phyloP scores from a whole-genome alignment of 2,329 filamentous ascomycete species.

The Fusarium longipes region DNA sequence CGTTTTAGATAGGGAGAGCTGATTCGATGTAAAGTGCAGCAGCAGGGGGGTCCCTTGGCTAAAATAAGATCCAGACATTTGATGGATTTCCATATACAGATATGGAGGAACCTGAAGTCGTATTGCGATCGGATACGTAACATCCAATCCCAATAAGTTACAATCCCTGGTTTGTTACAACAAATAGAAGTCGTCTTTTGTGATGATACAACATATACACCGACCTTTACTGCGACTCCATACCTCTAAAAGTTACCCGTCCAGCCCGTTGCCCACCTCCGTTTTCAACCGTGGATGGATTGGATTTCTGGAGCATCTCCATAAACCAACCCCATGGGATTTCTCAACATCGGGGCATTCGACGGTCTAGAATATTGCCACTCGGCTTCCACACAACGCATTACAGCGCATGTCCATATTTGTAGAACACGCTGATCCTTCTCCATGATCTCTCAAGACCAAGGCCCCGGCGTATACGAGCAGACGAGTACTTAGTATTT shows the following conservation, averaged over 20 bases:
- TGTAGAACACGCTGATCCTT: constrained; percentile 21
- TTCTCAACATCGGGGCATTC: constrained; percentile 6
- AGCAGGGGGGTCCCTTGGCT: constrained; percentile 13
- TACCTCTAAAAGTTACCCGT: constrained; percentile 3
- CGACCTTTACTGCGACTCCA: background rate
- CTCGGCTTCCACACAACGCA: constrained; percentile 19
- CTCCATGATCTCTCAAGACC: constrained; percentile 6
- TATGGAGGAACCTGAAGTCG: constrained; percentile 9
- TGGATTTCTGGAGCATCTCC: constrained; percentile 5
- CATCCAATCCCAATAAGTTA: constrained; percentile 6
- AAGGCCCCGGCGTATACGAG: constrained; percentile 2
- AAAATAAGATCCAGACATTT: constrained; percentile 6
- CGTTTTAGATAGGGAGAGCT: constrained; percentile 18
- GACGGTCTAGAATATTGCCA: constrained; percentile 17
- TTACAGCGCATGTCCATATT: constrained; percentile 10
- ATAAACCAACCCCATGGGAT: constrained; percentile 32
- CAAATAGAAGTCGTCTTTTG: background rate
- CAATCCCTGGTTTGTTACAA: background rate
- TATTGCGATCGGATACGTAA: constrained; percentile 21
- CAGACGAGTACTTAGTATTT: background rate
- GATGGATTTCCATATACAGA: constrained; percentile 2
- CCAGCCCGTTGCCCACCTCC: background rate
- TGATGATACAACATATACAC: background rate
- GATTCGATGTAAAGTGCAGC: constrained; percentile 27
- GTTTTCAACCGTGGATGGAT: constrained; percentile 6